phyloP scores from a whole-genome alignment of 116 monocot genomes.

The Papilionanthe hybrid region DNA sequence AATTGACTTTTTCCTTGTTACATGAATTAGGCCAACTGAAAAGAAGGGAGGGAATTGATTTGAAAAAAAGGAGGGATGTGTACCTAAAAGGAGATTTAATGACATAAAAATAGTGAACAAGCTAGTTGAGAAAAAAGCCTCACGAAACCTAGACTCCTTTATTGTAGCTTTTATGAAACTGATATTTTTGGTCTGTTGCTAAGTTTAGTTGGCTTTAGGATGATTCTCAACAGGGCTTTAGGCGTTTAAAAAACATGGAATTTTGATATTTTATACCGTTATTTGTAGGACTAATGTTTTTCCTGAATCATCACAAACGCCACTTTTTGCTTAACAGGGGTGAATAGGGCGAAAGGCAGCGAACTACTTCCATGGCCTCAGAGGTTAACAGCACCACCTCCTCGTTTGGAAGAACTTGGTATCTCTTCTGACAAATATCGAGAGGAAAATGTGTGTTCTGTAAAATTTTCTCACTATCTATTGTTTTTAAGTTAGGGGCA shows the following conservation, averaged over 20 bases:
- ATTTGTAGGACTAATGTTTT: background rate
- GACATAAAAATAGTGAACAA: too few species aligned
- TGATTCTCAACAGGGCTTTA: background rate
- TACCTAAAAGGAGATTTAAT: too few species aligned
- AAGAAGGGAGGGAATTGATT: too few species aligned
- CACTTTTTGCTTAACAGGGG: slow-evolving; percentile 16
- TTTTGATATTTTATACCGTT: background rate
- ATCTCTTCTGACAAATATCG: slow-evolving; percentile 42
- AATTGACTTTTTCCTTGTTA: too few species aligned
- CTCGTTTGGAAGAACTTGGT: slow-evolving; percentile 64
- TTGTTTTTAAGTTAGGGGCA: background rate
- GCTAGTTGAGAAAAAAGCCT: too few species aligned
- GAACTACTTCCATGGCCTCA: slow-evolving; percentile 65
- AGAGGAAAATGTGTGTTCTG: slow-evolving; percentile 48
- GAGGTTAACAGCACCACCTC: slow-evolving; percentile 58
- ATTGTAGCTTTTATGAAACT: background rate
- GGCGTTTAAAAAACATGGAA: background rate
- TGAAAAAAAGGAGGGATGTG: too few species aligned
- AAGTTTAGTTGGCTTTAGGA: background rate
- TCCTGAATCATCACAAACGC: background rate
- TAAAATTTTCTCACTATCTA: background rate
- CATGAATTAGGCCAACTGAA: too few species aligned
- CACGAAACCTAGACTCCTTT: too few species aligned
- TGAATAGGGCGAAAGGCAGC: slow-evolving; percentile 36
- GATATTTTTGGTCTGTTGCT: background rate